These are phyloP conservation scores for Cantharellus anzutake DNA, from an alignment of 768 basidiomycete species.

Conservation along the genomic window DNA sequence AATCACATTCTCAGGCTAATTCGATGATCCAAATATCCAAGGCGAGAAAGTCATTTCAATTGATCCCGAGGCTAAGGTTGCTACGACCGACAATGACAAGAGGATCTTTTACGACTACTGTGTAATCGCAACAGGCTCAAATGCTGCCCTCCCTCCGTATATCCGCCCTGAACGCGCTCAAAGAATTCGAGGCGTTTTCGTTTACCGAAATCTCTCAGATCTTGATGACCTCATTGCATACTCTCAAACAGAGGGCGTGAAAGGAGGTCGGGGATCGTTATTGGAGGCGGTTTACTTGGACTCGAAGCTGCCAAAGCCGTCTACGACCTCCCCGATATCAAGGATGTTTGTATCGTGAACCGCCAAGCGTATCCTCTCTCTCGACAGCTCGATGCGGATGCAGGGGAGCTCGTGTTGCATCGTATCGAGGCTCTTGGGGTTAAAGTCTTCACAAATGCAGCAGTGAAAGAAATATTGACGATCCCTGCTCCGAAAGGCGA, in stretches of 20 bases:
- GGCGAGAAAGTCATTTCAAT: slow-evolving; percentile 29
- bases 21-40: slow-evolving; percentile 8
- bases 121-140: slow-evolving; percentile 51
- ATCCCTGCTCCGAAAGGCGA: slow-evolving; percentile 12
- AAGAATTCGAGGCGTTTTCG: slow-evolving; percentile 35
- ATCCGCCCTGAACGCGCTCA: slow-evolving; percentile 22
- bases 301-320: slow-evolving; percentile 59
- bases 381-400: slow-evolving; percentile 36
- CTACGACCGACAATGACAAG: slow-evolving; percentile 27
- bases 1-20: not conserved
- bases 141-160: slow-evolving; percentile 41
- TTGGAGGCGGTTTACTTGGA: slow-evolving; percentile 55
- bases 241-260: slow-evolving; percentile 26
- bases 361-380: slow-evolving; percentile 34
- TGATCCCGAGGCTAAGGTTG: slow-evolving; percentile 22
- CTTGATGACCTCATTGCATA: slow-evolving; percentile 45
- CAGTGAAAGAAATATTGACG: slow-evolving; percentile 22
- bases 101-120: slow-evolving; percentile 38
- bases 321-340: slow-evolving; percentile 34
- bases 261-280: slow-evolving; percentile 25
- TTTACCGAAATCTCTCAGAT: slow-evolving; percentile 55
- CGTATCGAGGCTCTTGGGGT: slow-evolving; percentile 44
- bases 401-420: slow-evolving; percentile 39
- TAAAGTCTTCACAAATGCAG: slow-evolving; percentile 27
- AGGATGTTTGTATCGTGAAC: slow-evolving; percentile 33